Base-by-base conservation (phyloP, 1,284 basidiomycete species). In the Sporisorium scitamineum region DNA sequence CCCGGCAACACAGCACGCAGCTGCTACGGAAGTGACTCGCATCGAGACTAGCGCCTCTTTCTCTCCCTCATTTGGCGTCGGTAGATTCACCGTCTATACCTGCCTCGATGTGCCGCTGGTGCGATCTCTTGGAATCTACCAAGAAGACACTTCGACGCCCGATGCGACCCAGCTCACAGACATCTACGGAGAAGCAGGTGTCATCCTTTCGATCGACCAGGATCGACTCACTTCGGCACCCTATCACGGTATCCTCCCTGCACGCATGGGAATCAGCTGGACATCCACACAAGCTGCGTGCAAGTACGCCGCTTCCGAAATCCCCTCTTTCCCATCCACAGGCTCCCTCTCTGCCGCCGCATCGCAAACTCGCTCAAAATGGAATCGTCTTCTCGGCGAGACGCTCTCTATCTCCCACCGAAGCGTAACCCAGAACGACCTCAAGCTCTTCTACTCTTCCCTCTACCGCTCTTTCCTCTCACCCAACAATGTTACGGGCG, bases 401-500 rank as follows among this genome's bases (percentile, higher is more conserved):
- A 39, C 48, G 0, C 61, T 60, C 5, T 57, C 63, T n/a, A 51
- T 59, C 51, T 61, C 60, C 10, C 47, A 60, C 18, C 24, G 61
- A 3, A 68, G 69, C 18, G 31, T 71, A 10, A 56, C 27, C 11
- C 20, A 63, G 6, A 55, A 70, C 50, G 59, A 66, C 8, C 57
- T 88, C 3, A 86, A 89, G 8, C 85, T 91, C 0, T 87, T 90
- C 64, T 89, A 91, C 2, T 88, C 89, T 61, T 87, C 88, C 0
- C 83, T 91, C 3, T 92, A 92, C 77, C 85, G 91, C 59, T 89
- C 89, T 0, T 90, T 91, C 80, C 89, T 92, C 42, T 89, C 89
- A 2, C 91, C 91, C 9, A 90, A 89, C 4, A 90, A 92, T 73
- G 90, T 91, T 77, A 90, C 90, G 1, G 90, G 89, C n/a, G 91